Conservation (phyloP, 164 flowering plant species). For the Nymphaea colorata region DNA sequence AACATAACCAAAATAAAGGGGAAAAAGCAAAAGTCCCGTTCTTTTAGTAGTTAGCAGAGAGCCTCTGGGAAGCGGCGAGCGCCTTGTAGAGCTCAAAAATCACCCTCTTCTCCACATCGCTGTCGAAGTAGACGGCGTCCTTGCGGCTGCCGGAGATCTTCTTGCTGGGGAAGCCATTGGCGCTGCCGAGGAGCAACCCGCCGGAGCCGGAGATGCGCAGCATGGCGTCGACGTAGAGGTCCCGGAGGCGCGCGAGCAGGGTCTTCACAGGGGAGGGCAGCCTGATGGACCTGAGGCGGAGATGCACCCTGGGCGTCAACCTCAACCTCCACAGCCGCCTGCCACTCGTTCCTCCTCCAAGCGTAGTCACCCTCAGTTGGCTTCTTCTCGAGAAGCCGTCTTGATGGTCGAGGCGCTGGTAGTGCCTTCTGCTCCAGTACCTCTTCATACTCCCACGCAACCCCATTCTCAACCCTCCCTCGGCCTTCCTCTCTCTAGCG, state of each 20-base stretch:
- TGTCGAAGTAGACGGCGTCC: neutral
- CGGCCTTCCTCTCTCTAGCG: too few species aligned
- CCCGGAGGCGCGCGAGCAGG: slow-evolving; percentile 1
- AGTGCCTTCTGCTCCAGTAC: too few species aligned
- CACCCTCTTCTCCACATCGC: slow-evolving; percentile 1
- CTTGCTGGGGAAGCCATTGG: neutral
- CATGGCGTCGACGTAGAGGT: slow-evolving; percentile 6
- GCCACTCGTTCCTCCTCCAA: too few species aligned
- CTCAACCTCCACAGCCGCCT: too few species aligned
- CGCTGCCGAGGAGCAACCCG: neutral
- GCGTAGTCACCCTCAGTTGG: too few species aligned
- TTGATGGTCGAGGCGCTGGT: too few species aligned
- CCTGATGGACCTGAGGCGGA: neutral
- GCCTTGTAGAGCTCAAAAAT: slow-evolving; percentile 4
- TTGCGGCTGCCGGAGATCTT: neutral
- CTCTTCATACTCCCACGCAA: too few species aligned
- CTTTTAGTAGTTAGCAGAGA: neutral
- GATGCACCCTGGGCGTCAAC: neutral
- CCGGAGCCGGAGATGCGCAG: slow-evolving; percentile 3
- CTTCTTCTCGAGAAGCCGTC: too few species aligned
- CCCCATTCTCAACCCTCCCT: too few species aligned
- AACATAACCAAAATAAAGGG: neutral
- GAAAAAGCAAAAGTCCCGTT: neutral
- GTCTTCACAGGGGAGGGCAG: slow-evolving; percentile 1
- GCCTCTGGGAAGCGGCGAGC: neutral